phyloP scores from a whole-genome alignment of 2,329 filamentous ascomycete species.

The Dryadomyces quercus-mongolicae region DNA sequence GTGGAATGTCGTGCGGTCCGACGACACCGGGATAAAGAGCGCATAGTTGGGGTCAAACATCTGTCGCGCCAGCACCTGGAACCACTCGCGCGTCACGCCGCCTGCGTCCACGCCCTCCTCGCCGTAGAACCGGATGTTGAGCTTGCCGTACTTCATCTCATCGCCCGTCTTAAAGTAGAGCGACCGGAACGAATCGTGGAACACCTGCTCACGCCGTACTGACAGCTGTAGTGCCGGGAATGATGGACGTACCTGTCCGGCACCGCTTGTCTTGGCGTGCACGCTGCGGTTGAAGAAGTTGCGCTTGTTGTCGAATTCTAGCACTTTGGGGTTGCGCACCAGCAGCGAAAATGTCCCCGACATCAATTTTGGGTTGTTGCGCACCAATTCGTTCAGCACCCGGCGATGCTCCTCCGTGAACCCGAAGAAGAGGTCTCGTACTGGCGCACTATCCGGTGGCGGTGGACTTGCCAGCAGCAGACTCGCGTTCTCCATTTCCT shows the following conservation, averaged over 20 bases:
- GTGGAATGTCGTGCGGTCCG: constrained; percentile 96
- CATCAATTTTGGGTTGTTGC: constrained; percentile 96
- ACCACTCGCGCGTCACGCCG: constrained; percentile 97
- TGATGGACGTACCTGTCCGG: constrained; percentile 49
- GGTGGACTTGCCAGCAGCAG: constrained; percentile 57
- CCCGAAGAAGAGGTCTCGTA: constrained; percentile 88
- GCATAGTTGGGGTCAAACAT: constrained; percentile 99
- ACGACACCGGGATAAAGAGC: constrained; percentile 90
- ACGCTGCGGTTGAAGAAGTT: constrained; percentile 96
- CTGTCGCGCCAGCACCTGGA: constrained; percentile 89
- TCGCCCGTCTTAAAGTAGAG: constrained; percentile 93
- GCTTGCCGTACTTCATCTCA: constrained; percentile 98
- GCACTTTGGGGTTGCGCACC: constrained; percentile 96
- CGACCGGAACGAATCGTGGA: constrained; percentile 97
- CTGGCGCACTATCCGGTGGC: constrained; percentile 44
- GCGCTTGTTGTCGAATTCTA: constrained; percentile 99
- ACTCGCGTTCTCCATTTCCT: not conserved
- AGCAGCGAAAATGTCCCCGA: constrained; percentile 91
- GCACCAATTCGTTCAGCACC: constrained; percentile 93
- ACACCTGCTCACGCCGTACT: constrained; percentile 87
- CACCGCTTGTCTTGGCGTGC: constrained; percentile 53
- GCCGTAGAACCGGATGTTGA: constrained; percentile 93
- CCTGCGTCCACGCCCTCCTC: constrained; percentile 97
- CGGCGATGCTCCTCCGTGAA: constrained; percentile 97
- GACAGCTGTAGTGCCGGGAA: constrained; percentile 68